These are phyloP conservation scores for Cladosporium halotolerans DNA, from an alignment of 2,329 filamentous ascomycete genomes.

Conservation along the genomic window DNA sequence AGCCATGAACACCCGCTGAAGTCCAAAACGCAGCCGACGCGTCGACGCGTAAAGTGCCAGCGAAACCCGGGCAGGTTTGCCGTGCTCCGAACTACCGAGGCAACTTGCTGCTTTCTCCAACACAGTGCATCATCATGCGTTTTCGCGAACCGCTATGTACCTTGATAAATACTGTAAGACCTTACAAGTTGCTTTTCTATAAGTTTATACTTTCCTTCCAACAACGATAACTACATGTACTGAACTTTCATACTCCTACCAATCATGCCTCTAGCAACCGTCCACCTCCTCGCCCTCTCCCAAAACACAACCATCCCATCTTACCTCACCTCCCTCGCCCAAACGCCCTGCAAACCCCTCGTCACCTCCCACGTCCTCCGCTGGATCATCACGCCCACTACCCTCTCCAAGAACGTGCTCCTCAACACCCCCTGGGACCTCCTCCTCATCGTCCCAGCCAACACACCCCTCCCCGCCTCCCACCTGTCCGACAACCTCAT, in stretches of 20 bases:
- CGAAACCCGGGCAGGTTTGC: too few species aligned
- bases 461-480: conserved; percentile 18
- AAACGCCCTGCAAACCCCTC: conserved; percentile 34
- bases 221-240: too few species aligned
- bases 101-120: neutral
- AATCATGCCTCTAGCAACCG: conserved; percentile 45
- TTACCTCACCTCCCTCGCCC: conserved; percentile 37
- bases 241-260: neutral
- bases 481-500: conserved; percentile 23
- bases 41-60: neutral
- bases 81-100: neutral
- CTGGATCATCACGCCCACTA: conserved; percentile 45
- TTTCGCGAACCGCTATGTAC: neutral
- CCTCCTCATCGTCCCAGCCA: conserved; percentile 39
- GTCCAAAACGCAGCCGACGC: neutral
- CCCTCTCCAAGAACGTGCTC: conserved; percentile 37
- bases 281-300: conserved; percentile 42
- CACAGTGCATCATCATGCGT: neutral
- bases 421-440: conserved; percentile 43
- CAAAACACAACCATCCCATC: conserved; percentile 26
- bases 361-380: conserved; percentile 39
- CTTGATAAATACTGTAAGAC: too few species aligned
- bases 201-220: too few species aligned
- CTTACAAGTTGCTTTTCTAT: too few species aligned
- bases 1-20: neutral